Conservation (phyloP, 306 rosid genomes). For the peach (Prunus persica) region Prunus_persica_NCBIv2 NC_034013.1:18389501-18390000, state of each 20-base stretch:
- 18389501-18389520: too few relatives aligned
- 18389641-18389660: too few relatives aligned
- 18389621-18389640: background rate
- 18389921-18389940: background rate
- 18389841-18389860: background rate
- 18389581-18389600: too few relatives aligned
- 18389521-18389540: too few relatives aligned
- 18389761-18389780: background rate
- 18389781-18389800: background rate
- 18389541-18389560: too few relatives aligned
- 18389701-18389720: background rate
- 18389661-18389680: too few relatives aligned
- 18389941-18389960: background rate
- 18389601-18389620: too few relatives aligned
- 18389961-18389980: background rate
- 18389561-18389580: too few relatives aligned
- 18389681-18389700: too few relatives aligned
- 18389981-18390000: constrained; percentile 4
- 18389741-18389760: background rate
- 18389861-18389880: background rate
- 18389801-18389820: background rate
- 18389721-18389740: background rate
- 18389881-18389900: background rate
- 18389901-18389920: background rate
- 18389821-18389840: background rate